Percentiles rank a stretch among this genome's conserved stretches.
Conservation (phyloP, 1,284 basidiomycete species). For the Mycena citricolor region DNA sequence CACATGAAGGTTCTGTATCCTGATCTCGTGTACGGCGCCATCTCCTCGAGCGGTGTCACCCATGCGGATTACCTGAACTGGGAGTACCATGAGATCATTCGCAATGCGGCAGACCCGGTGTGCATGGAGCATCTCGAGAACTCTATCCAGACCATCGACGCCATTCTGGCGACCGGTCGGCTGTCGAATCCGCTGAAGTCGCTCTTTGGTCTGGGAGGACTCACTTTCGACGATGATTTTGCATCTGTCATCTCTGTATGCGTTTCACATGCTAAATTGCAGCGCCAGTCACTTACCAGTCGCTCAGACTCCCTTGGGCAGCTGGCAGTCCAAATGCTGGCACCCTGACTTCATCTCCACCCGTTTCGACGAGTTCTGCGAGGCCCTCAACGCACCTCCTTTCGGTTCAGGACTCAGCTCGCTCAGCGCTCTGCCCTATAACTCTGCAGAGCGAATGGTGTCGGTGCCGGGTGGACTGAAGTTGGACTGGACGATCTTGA, state of each 20-base stretch:
- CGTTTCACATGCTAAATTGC: no score
- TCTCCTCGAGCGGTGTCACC: constrained; percentile 87
- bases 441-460: constrained; percentile 45
- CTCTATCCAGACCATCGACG: constrained; percentile 64
- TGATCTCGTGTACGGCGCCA: constrained; percentile 86
- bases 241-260: constrained; percentile 54
- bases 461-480: constrained; percentile 42
- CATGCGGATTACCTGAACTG: constrained; percentile 74
- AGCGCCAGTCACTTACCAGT: no score
- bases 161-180: constrained; percentile 48
- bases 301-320: constrained; percentile 40
- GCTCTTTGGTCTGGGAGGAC: constrained; percentile 68
- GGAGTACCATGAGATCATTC: constrained; percentile 89
- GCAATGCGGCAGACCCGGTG: constrained; percentile 66
- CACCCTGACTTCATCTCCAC: constrained; percentile 67
- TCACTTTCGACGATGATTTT: constrained; percentile 80
- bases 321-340: constrained; percentile 64
- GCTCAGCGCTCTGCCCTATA: constrained; percentile 38
- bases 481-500: constrained; percentile 61
- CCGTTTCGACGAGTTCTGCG: constrained; percentile 73
- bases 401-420: constrained; percentile 30
- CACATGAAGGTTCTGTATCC: constrained; percentile 90
- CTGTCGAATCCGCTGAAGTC: constrained; percentile 56
- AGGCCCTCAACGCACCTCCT: constrained; percentile 51
- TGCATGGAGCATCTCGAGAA: constrained; percentile 74